Evolutionary conservation across 1,284 basidiomycete species (phyloP).

Genomic region (Microbotryum intermedium): DNA sequence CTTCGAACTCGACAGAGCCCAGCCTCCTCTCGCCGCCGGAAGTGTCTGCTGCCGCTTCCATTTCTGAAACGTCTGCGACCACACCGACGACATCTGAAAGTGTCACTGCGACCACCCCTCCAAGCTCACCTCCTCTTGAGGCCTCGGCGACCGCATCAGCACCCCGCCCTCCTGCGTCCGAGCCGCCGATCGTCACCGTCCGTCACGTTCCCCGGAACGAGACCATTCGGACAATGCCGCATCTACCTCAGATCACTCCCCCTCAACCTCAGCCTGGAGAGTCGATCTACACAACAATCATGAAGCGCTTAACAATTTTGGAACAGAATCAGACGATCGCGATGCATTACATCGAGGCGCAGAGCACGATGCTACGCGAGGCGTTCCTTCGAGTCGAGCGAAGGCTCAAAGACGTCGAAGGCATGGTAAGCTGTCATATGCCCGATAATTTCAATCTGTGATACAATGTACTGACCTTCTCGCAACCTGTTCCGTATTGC

Average conservation of each 20-base stretch:
- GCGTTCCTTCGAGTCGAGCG: constrained; percentile 62
- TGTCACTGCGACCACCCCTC: neutral
- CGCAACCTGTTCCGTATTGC: neutral
- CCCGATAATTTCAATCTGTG: constrained; percentile 7
- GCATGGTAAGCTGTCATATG: constrained; percentile 53
- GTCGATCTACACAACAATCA: constrained; percentile 92
- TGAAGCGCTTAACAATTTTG: constrained; percentile 77
- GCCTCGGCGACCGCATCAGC: neutral
- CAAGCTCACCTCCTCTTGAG: neutral
- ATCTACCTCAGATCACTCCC: neutral
- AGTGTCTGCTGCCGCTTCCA: too few relatives aligned
- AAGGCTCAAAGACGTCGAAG: constrained; percentile 47
- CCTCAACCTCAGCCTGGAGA: constrained; percentile 56
- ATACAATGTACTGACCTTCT: constrained; percentile 3
- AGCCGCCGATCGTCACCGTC: constrained; percentile 3
- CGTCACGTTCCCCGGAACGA: constrained; percentile 10
- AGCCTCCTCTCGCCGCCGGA: too few relatives aligned
- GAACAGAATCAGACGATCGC: constrained; percentile 84
- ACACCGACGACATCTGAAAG: neutral
- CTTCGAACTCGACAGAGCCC: too few relatives aligned
- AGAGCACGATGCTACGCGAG: constrained; percentile 66
- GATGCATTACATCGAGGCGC: constrained; percentile 81
- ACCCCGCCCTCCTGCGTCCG: neutral
- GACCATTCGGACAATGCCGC: constrained; percentile 12
- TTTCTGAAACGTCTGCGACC: neutral